Evolutionary conservation across 148 eudicot genomes (phyloP).

Genomic region (Rhododendron kiyosumense): DNA sequence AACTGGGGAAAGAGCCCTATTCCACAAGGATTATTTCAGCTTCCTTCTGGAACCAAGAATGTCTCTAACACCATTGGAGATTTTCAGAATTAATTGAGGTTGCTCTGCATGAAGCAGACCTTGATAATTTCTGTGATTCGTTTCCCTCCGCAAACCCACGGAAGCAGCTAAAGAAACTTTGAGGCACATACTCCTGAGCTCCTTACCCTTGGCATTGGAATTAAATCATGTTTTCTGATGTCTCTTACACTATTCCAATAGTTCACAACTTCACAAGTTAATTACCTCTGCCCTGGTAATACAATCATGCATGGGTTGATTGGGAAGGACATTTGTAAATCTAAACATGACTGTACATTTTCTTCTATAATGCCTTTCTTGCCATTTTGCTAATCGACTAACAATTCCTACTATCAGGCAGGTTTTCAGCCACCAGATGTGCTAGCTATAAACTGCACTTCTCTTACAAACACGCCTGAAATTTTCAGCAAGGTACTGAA

Average conservation of each 20-base stretch:
- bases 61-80: not conserved
- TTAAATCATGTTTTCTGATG: not conserved
- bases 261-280: not conserved
- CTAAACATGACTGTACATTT: not conserved
- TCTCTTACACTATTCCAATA: not conserved
- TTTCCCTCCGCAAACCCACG: not conserved
- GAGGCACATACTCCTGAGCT: not conserved
- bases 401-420: conserved; percentile 35
- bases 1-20: too few relatives aligned
- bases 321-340: not conserved
- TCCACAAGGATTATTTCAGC: too few relatives aligned
- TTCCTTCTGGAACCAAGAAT: too few relatives aligned
- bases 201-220: not conserved
- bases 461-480: conserved; percentile 60
- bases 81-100: not conserved
- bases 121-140: not conserved
- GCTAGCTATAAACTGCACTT: conserved; percentile 72
- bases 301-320: not conserved
- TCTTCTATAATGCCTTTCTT: not conserved
- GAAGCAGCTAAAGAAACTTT: not conserved
- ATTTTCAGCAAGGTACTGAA: conserved; percentile 77
- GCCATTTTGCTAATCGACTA: not conserved
- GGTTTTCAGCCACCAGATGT: conserved; percentile 62
- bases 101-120: not conserved
- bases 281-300: not conserved